These are phyloP conservation scores for Micractinium conductrix DNA, from an alignment of 139 green algal genomes.

Conservation along the genomic window DNA sequence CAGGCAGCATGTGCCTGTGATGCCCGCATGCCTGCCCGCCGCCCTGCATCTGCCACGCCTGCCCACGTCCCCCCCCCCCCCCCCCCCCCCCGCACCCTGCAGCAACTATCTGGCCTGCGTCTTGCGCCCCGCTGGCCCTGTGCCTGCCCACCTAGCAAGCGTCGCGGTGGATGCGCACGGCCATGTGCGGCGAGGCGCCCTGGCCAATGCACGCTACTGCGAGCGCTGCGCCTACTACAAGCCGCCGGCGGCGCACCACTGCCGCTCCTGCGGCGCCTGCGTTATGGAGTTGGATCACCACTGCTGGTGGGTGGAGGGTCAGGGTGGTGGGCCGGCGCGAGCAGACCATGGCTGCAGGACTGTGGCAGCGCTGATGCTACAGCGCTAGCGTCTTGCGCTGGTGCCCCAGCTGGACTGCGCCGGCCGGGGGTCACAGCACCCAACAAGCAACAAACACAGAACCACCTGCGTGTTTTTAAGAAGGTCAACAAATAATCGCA, in stretches of 20 bases:
- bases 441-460: no score
- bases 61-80: not conserved
- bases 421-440: no score
- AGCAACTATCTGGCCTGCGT: slow-evolving; percentile 29
- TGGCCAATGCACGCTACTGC: slow-evolving; percentile 34
- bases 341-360: no score
- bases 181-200: not conserved
- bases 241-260: slow-evolving; percentile 49
- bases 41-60: no score
- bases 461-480: no score
- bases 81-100: not conserved
- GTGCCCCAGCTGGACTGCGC: no score
- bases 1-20: no score
- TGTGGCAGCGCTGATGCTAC: no score
- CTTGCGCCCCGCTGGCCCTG: slow-evolving; percentile 8
- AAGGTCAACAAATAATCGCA: no score
- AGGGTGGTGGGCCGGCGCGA: no score
- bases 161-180: not conserved
- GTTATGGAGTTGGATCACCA: slow-evolving; percentile 52
- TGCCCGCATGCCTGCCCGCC: no score
- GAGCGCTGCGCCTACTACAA: slow-evolving; percentile 36
- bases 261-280: slow-evolving; percentile 46
- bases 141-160: not conserved
- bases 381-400: no score
- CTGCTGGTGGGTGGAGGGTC: slow-evolving; percentile 43